These are phyloP conservation scores for Cucurbita moschata DNA, from an alignment of 306 rosid genomes.

Conservation along the genomic window DNA sequence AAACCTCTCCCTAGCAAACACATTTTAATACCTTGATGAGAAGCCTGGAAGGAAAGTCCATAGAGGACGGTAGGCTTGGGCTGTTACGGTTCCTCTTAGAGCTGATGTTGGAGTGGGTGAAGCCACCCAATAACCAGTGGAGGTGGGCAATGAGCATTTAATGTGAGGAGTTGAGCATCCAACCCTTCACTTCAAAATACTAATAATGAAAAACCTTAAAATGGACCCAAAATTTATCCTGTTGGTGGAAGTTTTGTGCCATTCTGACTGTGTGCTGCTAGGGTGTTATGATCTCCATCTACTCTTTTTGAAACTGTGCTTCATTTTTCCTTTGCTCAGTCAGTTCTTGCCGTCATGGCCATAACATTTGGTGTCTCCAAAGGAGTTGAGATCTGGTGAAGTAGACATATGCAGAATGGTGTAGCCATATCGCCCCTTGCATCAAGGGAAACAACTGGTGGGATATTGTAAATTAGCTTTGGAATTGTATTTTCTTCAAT, in stretches of 20 bases:
- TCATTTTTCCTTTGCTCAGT: conserved; percentile 24
- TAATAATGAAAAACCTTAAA: too few relatives aligned
- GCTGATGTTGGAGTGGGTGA: not conserved
- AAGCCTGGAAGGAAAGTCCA: too few relatives aligned
- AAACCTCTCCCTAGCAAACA: too few relatives aligned
- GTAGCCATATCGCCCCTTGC: not conserved
- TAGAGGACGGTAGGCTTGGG: too few relatives aligned
- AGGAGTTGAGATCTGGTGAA: conserved; percentile 19
- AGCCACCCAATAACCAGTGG: not conserved
- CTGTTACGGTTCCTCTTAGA: not conserved
- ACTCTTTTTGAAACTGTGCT: not conserved
- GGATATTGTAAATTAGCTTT: conserved; percentile 1
- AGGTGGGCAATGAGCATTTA: not conserved
- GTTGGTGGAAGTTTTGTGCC: not conserved
- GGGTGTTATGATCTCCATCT: not conserved
- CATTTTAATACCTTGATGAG: too few relatives aligned
- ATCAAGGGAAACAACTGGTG: not conserved
- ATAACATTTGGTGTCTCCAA: conserved; percentile 33
- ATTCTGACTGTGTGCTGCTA: not conserved
- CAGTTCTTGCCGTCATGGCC: conserved; percentile 36
- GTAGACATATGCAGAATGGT: not conserved
- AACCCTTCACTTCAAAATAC: not conserved
- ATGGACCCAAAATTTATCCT: not conserved
- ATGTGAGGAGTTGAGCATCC: not conserved
- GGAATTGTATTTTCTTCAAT: not conserved